Conservation (phyloP, 257 asterid genomes). For the Linderniella brevidens region DNA sequence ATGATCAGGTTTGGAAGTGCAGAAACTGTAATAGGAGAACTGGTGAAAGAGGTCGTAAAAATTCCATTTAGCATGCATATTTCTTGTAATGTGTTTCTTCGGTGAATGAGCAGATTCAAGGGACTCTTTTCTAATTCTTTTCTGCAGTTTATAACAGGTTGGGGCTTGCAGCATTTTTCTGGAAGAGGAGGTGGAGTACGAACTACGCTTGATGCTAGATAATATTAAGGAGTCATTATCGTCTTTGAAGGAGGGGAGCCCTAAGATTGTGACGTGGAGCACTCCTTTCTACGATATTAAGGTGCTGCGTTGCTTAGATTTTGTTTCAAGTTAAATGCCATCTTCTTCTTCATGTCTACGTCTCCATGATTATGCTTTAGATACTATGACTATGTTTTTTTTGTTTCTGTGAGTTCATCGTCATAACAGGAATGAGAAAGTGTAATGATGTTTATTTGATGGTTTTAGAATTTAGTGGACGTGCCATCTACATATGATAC, state of each 20-base stretch:
- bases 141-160: slow-evolving; percentile 47
- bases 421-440: neutral
- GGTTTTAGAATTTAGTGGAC: slow-evolving; percentile 33
- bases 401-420: neutral
- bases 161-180: slow-evolving; percentile 44
- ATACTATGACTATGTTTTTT: neutral
- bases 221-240: slow-evolving; percentile 29
- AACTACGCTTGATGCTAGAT: slow-evolving; percentile 33
- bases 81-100: slow-evolving; percentile 11
- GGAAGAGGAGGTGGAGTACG: slow-evolving; percentile 86
- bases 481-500: slow-evolving; percentile 47
- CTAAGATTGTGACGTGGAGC: slow-evolving; percentile 42
- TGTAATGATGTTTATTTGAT: slow-evolving; percentile 8
- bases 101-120: slow-evolving; percentile 16
- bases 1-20: slow-evolving; percentile 74
- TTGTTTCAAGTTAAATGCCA: too few relatives aligned
- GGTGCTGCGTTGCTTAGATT: slow-evolving; percentile 19
- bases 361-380: neutral
- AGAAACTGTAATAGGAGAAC: slow-evolving; percentile 38
- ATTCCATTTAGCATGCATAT: slow-evolving; percentile 15
- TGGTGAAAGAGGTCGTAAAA: slow-evolving; percentile 50
- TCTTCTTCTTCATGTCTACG: neutral
- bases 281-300: slow-evolving; percentile 48
- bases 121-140: slow-evolving; percentile 21
- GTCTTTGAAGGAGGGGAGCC: slow-evolving; percentile 22